These are phyloP conservation scores for Polytrichum formosum DNA, from an alignment of 225 moss, liverwort and hornwort species.

Conservation along the genomic window DNA sequence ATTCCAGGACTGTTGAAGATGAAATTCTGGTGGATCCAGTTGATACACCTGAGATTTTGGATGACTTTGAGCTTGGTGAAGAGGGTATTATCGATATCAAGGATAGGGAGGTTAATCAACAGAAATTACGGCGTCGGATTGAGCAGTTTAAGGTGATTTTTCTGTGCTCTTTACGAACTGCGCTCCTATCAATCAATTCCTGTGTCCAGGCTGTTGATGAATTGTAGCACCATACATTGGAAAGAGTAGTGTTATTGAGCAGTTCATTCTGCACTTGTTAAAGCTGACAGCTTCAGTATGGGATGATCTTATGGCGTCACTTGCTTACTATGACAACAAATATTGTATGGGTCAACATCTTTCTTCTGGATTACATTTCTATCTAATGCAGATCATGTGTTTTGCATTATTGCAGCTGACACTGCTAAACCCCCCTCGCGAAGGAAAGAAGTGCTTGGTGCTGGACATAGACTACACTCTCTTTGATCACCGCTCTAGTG, in stretches of 20 bases:
- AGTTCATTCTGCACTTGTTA: too few relatives aligned
- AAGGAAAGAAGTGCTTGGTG: conserved; percentile 90
- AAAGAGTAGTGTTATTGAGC: too few relatives aligned
- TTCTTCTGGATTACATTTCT: not conserved
- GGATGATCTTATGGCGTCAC: too few relatives aligned
- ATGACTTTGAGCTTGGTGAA: conserved; percentile 90
- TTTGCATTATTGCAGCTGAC: conserved; percentile 53
- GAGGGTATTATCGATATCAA: conserved; percentile 83
- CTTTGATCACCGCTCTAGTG: conserved; percentile 95
- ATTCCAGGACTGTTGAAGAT: conserved; percentile 93
- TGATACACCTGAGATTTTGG: conserved; percentile 81
- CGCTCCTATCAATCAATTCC: not conserved
- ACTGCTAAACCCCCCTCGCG: conserved; percentile 80
- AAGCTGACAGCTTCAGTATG: too few relatives aligned
- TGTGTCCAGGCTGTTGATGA: not conserved
- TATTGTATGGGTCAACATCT: too few relatives aligned
- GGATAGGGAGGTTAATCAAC: conserved; percentile 84
- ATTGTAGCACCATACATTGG: too few relatives aligned
- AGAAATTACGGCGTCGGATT: conserved; percentile 83
- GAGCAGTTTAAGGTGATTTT: conserved; percentile 78
- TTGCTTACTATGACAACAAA: too few relatives aligned
- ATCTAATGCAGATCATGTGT: not conserved
- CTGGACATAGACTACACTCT: conserved; percentile 97
- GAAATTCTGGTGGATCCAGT: conserved; percentile 91
- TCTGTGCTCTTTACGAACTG: not conserved